Evolutionary conservation across 345 rosid species (phyloP).

Genomic region (Melaleuca quinquenervia): DNA sequence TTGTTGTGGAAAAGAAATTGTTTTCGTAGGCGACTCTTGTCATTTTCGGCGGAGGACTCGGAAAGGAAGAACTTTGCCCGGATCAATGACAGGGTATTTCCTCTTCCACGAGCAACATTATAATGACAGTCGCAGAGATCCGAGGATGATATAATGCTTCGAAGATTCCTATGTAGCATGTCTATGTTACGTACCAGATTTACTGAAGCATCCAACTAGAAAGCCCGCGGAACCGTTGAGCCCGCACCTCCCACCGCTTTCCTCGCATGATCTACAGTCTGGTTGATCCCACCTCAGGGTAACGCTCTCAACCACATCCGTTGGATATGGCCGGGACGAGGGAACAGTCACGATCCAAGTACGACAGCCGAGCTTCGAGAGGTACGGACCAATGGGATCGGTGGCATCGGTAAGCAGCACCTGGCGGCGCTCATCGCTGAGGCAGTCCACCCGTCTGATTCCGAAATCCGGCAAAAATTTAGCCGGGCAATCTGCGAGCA

Average conservation of each 20-base stretch:
- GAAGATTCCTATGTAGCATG: no score
- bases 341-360: not conserved
- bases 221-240: not conserved
- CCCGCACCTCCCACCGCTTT: not conserved
- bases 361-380: accelerated
- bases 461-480: not conserved
- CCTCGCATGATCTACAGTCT: not conserved
- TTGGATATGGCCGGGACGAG: not conserved
- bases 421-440: not conserved
- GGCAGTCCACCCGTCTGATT: not conserved
- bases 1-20: no score
- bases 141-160: no score
- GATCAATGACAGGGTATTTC: no score
- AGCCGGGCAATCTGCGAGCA: not conserved
- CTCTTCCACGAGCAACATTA: no score
- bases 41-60: no score
- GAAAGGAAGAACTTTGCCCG: no score
- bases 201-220: not conserved
- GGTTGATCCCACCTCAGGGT: not conserved
- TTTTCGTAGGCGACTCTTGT: no score
- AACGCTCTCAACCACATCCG: not conserved
- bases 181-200: not conserved
- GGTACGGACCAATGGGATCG: accelerated
- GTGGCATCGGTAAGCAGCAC: not conserved
- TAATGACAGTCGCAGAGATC: no score